phyloP scores from a whole-genome alignment of 345 rosid species.

The Brassica napus region Da-Ae NC_063451.1:31140501-31141000 shows the following conservation, averaged over 20 bases:
- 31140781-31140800: not conserved
- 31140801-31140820: slow-evolving; percentile 14
- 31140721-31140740: slow-evolving; percentile 25
- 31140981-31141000: not conserved
- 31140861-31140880: slow-evolving; percentile 3
- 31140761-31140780: too few relatives aligned
- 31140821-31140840: slow-evolving; percentile 15
- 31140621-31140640: too few relatives aligned
- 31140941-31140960: not conserved
- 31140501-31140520: too few relatives aligned
- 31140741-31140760: not conserved
- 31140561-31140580: too few relatives aligned
- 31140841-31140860: slow-evolving; percentile 13
- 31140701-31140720: slow-evolving; percentile 2
- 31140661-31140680: too few relatives aligned
- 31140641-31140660: too few relatives aligned
- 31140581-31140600: too few relatives aligned
- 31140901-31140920: not conserved
- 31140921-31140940: not conserved
- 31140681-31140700: not conserved
- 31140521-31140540: too few relatives aligned
- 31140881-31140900: slow-evolving; percentile 18
- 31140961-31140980: slow-evolving; percentile 2
- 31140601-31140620: too few relatives aligned
- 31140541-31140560: too few relatives aligned